Evolutionary conservation across 2,329 filamentous ascomycete species (phyloP), one percentile per base, ranked within the genome.

Genomic region (Phaeoacremonium minimum): DNA sequence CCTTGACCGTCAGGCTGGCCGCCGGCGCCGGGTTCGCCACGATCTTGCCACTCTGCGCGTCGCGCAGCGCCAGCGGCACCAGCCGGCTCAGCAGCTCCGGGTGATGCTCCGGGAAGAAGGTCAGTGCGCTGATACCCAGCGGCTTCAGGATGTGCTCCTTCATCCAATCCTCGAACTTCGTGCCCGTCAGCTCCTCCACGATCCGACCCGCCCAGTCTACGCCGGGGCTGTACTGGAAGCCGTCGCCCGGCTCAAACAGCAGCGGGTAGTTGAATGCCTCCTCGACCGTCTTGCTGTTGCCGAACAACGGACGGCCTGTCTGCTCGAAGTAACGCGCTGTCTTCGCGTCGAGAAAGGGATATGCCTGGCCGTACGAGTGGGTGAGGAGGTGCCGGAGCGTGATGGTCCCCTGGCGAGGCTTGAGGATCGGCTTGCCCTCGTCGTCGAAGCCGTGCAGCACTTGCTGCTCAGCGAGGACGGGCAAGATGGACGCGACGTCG

Each of bases 301-400:
- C 26, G 37, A 39, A 7, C 18, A 15, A 15, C 45, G 38, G 19
- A 20, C 20, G 28, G 8, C 15, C 36, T 20, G 32, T 35, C 9
- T 19, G 33, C 18, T 31, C 41, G 32, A 30, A 51, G 26, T 13
- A 19, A 22, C 26, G 38, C 35, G 43, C 41, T 7, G 35, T 32
- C 7, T n/a, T 13, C n/a, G 31, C 31, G 26, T 55, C 31, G 14
- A 61, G 32, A 32, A 63, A 61, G 20, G 58, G 52, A 47, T 75
- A 75, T 5, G 44, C 48, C 1, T 57, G 42, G 2, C 72, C 72
- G 1, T 63, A 58, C 18, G 61, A 64, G 45, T 75, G 71, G 2
- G 64, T 66, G 5, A 76, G 56, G 3, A 75, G 56, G 28, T 66
- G 61, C n/a, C 59, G 53, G 5, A 73, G 51, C 4, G 67, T 72